Percentiles rank a stretch among this genome's conserved stretches.
These are phyloP conservation scores for Ascochyta clinopodiicola DNA, from an alignment of 2,329 filamentous ascomycete species.

Conservation along the genomic window DNA sequence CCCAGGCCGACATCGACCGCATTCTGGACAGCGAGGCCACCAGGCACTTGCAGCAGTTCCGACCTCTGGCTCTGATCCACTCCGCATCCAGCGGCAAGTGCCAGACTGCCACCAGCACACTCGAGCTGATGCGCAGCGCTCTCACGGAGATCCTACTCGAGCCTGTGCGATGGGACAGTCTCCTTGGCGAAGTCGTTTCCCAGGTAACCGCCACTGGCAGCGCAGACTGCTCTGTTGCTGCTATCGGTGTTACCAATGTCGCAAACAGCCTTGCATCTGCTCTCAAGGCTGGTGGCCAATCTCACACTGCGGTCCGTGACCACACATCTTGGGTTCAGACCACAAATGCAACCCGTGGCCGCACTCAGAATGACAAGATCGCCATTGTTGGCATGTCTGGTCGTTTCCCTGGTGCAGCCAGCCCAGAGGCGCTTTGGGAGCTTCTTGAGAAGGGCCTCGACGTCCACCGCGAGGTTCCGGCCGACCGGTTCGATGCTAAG, in stretches of 20 bases:
- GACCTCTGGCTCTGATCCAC: conserved; percentile 54
- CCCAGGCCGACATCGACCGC: conserved; percentile 57
- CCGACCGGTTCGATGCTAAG: conserved; percentile 75
- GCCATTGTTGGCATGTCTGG: conserved; percentile 86
- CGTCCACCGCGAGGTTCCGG: conserved; percentile 71
- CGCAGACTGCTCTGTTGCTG: conserved; percentile 53
- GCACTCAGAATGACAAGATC: conserved; percentile 70
- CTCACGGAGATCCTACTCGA: conserved; percentile 55
- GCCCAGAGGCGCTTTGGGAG: conserved; percentile 76
- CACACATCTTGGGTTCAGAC: conserved; percentile 52
- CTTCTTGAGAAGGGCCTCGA: conserved; percentile 76
- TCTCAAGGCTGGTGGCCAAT: conserved; percentile 58
- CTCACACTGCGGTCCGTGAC: conserved; percentile 52
- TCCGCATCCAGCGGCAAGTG: conserved; percentile 56
- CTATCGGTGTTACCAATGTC: conserved; percentile 61
- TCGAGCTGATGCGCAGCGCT: conserved; percentile 54
- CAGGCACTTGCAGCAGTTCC: conserved; percentile 51
- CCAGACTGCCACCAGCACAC: conserved; percentile 53
- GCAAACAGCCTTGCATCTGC: conserved; percentile 62
- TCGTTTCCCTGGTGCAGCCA: conserved; percentile 76
- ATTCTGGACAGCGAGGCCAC: conserved; percentile 55
- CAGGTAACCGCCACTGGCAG: conserved; percentile 53
- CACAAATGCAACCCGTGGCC: conserved; percentile 45
- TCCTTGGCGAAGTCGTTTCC: conserved; percentile 56
- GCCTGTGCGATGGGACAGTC: conserved; percentile 58